phyloP scores from a whole-genome alignment of 345 rosid species.

The Alliaria petiolata region DNA sequence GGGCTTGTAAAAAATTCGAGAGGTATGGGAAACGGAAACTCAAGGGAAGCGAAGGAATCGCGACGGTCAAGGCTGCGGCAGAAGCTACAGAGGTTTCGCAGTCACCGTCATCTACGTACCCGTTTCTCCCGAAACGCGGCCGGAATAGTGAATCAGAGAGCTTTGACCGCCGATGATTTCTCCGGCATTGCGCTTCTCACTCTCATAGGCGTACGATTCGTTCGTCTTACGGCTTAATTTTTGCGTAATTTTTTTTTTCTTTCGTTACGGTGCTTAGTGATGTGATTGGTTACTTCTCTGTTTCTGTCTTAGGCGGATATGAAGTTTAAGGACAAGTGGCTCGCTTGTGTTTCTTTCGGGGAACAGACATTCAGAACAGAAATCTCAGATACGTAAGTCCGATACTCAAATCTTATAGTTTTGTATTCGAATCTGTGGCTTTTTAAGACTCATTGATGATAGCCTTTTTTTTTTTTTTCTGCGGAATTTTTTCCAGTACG shows the following conservation, averaged over 20 bases:
- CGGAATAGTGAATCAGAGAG: slow-evolving; percentile 27
- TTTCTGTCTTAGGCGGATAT: slow-evolving; percentile 59
- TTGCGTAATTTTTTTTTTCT: background rate
- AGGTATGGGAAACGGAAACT: slow-evolving; percentile 32
- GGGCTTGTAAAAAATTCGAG: background rate
- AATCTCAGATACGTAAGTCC: slow-evolving; percentile 62
- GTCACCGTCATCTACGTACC: slow-evolving; percentile 23
- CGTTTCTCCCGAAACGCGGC: slow-evolving; percentile 19
- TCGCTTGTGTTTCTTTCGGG: slow-evolving; percentile 83
- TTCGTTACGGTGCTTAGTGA: background rate
- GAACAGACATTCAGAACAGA: slow-evolving; percentile 83
- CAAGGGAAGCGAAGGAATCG: slow-evolving; percentile 24
- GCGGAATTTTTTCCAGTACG: slow-evolving; percentile 52
- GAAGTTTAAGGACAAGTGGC: slow-evolving; percentile 83
- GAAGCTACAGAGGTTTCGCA: slow-evolving; percentile 45
- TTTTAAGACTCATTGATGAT: background rate
- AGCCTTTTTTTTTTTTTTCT: background rate
- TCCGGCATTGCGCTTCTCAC: slow-evolving; percentile 89
- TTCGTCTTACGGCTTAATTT: background rate
- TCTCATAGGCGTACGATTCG: slow-evolving; percentile 43
- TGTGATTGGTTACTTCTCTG: background rate
- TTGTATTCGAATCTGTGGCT: too few relatives aligned
- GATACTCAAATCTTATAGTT: background rate
- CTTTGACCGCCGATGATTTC: slow-evolving; percentile 54
- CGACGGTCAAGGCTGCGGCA: slow-evolving; percentile 40